A percentile compares a stretch with the other conserved stretches of the same genome.
phyloP scores from a whole-genome alignment of 805 yeast species.

The Jamesozyma hellenica region DNA sequence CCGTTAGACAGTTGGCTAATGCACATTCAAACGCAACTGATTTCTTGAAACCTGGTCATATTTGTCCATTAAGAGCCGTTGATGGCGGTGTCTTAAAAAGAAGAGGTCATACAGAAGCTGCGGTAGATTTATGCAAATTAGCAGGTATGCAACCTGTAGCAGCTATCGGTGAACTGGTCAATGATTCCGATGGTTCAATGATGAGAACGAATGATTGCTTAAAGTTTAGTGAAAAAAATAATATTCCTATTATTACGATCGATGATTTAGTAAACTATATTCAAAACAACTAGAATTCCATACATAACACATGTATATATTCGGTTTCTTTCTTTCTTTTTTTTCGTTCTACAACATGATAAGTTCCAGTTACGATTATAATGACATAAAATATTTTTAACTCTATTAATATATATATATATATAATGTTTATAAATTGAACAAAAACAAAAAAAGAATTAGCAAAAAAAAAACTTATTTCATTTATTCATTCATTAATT shows the following conservation, averaged over 20 bases:
- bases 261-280: conserved; percentile 57
- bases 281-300: not conserved
- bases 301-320: no score
- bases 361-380: no score
- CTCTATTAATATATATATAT: no score
- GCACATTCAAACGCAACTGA: conserved; percentile 42
- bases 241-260: conserved; percentile 66
- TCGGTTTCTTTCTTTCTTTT: no score
- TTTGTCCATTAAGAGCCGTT: conserved; percentile 84
- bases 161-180: conserved; percentile 87
- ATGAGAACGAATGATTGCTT: conserved; percentile 84
- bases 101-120: conserved; percentile 96
- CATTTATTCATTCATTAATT: no score
- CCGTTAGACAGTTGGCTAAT: conserved; percentile 63
- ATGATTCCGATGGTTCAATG: conserved; percentile 94
- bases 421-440: no score
- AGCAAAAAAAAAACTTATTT: no score
- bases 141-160: conserved; percentile 78
- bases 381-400: no score
- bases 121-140: conserved; percentile 73
- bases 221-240: conserved; percentile 50
- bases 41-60: conserved; percentile 87
- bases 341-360: no score
- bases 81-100: conserved; percentile 74
- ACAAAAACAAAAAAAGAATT: no score